phyloP scores from a whole-genome alignment of 768 basidiomycete genomes.

The Termitomyces titanicus region DNA sequence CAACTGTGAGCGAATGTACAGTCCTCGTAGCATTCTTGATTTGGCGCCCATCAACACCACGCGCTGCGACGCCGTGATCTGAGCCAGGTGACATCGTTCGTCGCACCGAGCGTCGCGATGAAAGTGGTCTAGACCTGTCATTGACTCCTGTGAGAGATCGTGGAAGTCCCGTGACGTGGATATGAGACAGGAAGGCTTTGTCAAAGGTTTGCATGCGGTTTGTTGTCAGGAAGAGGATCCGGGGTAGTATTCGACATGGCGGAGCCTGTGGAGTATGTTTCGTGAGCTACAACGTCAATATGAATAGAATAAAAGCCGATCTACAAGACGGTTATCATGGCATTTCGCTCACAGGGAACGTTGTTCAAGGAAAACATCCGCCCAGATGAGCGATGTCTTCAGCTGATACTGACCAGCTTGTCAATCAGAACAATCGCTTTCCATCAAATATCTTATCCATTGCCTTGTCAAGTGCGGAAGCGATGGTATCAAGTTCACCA shows the following conservation, averaged over 20 bases:
- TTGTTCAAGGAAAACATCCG: conserved; percentile 69
- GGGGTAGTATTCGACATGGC: too few species aligned
- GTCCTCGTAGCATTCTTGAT: conserved; percentile 68
- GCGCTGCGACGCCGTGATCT: conserved; percentile 44
- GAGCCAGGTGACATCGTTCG: conserved; percentile 31
- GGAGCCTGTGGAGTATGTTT: too few species aligned
- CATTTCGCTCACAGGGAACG: conserved; percentile 58
- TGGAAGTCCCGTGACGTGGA: conserved; percentile 62
- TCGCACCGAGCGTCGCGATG: conserved; percentile 40
- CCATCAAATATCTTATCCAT: conserved; percentile 46
- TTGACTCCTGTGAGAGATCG: conserved; percentile 48
- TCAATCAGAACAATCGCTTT: conserved; percentile 54
- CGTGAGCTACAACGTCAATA: conserved; percentile 52
- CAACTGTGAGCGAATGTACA: conserved; percentile 52
- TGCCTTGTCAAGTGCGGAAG: conserved; percentile 35
- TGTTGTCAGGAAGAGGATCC: too few species aligned
- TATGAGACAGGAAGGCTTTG: conserved; percentile 64
- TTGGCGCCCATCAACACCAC: conserved; percentile 57
- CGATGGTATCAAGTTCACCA: conserved; percentile 48
- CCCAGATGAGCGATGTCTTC: conserved; percentile 19
- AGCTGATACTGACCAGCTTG: conserved; percentile 25
- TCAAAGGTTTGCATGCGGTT: conserved; percentile 59
- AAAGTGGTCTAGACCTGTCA: conserved; percentile 60
- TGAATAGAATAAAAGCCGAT: conserved; percentile 49
- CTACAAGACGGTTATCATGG: conserved; percentile 61